Evolutionary conservation across 345 rosid genomes (phyloP).

Genomic region (Excoecaria agallocha): DNA sequence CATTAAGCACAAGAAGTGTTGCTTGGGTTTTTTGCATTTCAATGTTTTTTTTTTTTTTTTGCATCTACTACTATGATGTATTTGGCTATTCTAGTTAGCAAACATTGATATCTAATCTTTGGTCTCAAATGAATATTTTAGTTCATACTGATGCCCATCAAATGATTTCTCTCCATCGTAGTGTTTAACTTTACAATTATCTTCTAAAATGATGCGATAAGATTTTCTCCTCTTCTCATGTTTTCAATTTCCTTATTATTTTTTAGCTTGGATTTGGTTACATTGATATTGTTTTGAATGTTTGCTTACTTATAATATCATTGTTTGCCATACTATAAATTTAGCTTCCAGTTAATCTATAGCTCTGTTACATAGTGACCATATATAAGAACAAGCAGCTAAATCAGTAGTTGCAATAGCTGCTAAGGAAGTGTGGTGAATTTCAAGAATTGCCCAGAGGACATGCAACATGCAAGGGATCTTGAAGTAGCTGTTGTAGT

Average conservation of each 20-base stretch:
- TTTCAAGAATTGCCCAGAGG: constrained; percentile 50
- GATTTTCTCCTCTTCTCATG: neutral
- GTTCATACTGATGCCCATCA: neutral
- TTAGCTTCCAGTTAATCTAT: constrained; percentile 5
- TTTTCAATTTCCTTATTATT: neutral
- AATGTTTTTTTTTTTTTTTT: neutral
- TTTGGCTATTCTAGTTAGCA: neutral
- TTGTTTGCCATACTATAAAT: neutral
- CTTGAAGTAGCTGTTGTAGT: constrained; percentile 62
- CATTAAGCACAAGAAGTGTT: neutral
- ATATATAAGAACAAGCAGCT: constrained; percentile 85
- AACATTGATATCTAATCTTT: neutral
- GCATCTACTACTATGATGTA: neutral
- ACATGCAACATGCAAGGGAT: constrained; percentile 59
- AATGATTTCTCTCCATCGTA: neutral
- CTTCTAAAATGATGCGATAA: neutral
- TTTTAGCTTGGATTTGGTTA: neutral
- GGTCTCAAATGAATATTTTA: neutral
- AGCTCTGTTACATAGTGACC: neutral
- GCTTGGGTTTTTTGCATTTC: neutral
- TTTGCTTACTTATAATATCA: neutral
- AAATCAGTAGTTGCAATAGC: constrained; percentile 74
- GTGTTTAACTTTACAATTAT: neutral
- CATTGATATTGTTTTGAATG: neutral
- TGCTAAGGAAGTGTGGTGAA: constrained; percentile 58